Evolutionary conservation across 345 rosid species (phyloP).

Genomic region (Corchorus capsularis): DNA sequence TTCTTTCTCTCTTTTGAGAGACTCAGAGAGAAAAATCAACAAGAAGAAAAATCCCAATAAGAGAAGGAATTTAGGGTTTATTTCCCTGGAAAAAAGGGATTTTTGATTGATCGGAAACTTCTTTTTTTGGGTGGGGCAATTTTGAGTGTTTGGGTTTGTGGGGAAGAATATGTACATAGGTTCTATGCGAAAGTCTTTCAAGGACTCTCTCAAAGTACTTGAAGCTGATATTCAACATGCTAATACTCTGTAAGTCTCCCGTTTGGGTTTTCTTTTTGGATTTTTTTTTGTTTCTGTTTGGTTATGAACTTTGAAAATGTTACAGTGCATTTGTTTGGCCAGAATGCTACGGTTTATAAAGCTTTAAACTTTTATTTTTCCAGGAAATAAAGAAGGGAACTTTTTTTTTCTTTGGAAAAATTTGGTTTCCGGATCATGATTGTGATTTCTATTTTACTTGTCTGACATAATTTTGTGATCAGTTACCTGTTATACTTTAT

Average conservation of each 20-base stretch:
- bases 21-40: not conserved
- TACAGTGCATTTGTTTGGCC: not conserved
- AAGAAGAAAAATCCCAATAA: no score
- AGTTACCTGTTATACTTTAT: not conserved
- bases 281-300: not conserved
- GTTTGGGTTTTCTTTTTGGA: constrained; percentile 41
- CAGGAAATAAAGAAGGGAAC: no score
- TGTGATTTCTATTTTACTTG: not conserved
- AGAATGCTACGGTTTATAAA: not conserved
- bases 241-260: constrained; percentile 52
- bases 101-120: not conserved
- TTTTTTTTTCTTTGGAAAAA: not conserved
- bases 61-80: constrained; percentile 21
- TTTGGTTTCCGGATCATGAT: not conserved
- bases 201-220: constrained; percentile 63
- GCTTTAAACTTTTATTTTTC: not conserved
- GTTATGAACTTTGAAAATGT: not conserved
- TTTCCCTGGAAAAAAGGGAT: not conserved
- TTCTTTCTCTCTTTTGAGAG: not conserved
- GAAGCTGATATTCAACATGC: constrained; percentile 82
- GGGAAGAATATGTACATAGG: constrained; percentile 42
- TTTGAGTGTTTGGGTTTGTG: not conserved
- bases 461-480: not conserved
- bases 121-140: not conserved
- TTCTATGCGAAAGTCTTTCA: constrained; percentile 59